Conservation (phyloP, 805 yeast species). For the Candida nitratophila region DNA sequence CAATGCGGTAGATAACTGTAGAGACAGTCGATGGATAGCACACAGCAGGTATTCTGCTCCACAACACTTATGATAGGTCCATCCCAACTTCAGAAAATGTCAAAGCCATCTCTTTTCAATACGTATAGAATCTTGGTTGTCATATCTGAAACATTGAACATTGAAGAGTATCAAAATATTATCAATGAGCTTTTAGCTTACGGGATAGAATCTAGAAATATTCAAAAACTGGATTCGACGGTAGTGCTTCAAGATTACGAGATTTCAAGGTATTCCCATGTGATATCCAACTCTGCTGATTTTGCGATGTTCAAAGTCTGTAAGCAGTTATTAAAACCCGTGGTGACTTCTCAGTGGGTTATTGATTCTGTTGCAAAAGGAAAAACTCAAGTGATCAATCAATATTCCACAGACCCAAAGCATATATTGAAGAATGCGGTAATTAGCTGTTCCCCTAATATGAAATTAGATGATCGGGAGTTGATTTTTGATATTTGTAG, state of each 20-base stretch:
- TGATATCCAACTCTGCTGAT: conserved; percentile 44
- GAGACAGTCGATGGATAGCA: too few species aligned
- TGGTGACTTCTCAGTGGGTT: conserved; percentile 60
- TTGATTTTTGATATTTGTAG: conserved; percentile 31
- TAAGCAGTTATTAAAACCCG: conserved; percentile 51
- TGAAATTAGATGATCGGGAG: conserved; percentile 52
- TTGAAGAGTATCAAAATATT: neutral
- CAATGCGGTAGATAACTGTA: too few species aligned
- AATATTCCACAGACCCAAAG: conserved; percentile 66
- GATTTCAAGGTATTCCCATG: conserved; percentile 25
- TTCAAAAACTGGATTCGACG: neutral
- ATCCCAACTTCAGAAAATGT: too few species aligned
- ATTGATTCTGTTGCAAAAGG: conserved; percentile 34
- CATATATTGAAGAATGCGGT: conserved; percentile 54
- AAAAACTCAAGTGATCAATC: conserved; percentile 42
- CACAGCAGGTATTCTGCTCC: too few species aligned
- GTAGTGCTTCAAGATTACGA: too few species aligned
- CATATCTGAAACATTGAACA: neutral
- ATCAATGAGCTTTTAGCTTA: neutral
- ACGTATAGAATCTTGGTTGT: neutral
- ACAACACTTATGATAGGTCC: too few species aligned
- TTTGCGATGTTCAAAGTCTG: conserved; percentile 47
- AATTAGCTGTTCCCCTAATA: conserved; percentile 39
- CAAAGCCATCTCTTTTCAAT: too few species aligned
- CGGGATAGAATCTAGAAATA: neutral